Evolutionary conservation across 257 asterid genomes (phyloP).

Genomic region (Solanum pinnatisectum): DNA sequence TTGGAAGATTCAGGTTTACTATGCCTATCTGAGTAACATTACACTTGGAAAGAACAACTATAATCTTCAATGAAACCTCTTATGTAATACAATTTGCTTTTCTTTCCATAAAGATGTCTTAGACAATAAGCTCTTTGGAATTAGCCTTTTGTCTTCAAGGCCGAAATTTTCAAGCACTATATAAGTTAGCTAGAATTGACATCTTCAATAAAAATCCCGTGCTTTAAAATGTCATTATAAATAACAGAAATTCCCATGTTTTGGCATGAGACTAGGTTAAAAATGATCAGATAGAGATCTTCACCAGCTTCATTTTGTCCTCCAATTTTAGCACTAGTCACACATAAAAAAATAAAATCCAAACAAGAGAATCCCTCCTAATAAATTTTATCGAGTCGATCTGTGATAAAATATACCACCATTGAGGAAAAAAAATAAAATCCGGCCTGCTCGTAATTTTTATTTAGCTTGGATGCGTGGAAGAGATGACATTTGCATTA

Average conservation of each 20-base stretch:
- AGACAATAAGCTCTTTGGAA: background rate
- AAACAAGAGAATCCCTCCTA: background rate
- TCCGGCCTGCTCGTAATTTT: background rate
- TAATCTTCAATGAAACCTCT: background rate
- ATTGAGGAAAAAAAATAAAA: background rate
- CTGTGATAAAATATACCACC: background rate
- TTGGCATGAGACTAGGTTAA: background rate
- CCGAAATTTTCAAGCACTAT: background rate
- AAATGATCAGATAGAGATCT: background rate
- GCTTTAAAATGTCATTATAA: background rate
- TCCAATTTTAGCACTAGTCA: background rate
- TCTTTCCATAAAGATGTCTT: background rate
- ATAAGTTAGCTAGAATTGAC: background rate
- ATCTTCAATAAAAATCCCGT: background rate
- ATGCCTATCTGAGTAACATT: background rate
- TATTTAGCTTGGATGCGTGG: background rate
- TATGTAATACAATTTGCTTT: background rate
- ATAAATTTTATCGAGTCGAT: background rate
- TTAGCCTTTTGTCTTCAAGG: background rate
- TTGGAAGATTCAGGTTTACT: background rate
- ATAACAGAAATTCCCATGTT: background rate
- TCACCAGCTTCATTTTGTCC: background rate
- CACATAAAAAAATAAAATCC: background rate
- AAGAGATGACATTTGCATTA: background rate
- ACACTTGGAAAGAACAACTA: background rate